Conservation (phyloP, 75 land plant species). For the Pinus tabuliformis region DNA sequence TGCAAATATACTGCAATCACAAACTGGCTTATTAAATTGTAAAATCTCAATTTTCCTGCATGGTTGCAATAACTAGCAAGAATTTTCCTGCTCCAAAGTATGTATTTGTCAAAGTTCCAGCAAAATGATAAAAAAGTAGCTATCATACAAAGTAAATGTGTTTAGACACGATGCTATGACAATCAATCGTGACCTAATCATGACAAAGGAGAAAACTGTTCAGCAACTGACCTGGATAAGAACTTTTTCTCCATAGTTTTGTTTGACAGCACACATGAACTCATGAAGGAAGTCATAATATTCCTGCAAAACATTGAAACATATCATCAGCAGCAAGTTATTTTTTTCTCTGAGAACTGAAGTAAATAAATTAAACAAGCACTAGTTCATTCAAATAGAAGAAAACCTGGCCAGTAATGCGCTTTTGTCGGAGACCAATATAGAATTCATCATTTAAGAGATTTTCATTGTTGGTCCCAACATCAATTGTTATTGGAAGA, state of each 20-base stretch:
- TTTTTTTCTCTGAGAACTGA: background rate
- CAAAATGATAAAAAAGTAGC: background rate
- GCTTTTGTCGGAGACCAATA: constrained; percentile 75
- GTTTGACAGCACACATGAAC: constrained; percentile 86
- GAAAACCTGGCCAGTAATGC: constrained; percentile 79
- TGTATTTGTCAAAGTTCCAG: background rate
- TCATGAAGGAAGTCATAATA: constrained; percentile 72
- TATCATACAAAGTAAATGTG: background rate
- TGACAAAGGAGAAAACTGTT: background rate
- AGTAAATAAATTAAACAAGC: constrained; percentile 1
- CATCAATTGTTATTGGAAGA: constrained; percentile 92
- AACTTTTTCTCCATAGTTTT: constrained; percentile 88
- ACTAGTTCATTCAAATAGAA: background rate
- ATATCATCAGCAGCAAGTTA: background rate
- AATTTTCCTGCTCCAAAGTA: background rate
- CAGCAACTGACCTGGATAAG: constrained; percentile 57
- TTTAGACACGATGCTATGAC: background rate
- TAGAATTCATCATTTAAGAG: constrained; percentile 87
- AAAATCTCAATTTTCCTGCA: background rate
- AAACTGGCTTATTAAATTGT: background rate
- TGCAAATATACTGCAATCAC: background rate
- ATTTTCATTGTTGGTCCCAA: constrained; percentile 92
- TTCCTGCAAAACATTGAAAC: constrained; percentile 33
- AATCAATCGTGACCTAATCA: background rate
- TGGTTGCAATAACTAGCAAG: background rate